Evolutionary conservation across 371 early-diverging fungal species (phyloP).

Genomic region (Ecytonucleospora hepatopenaei): DNA sequence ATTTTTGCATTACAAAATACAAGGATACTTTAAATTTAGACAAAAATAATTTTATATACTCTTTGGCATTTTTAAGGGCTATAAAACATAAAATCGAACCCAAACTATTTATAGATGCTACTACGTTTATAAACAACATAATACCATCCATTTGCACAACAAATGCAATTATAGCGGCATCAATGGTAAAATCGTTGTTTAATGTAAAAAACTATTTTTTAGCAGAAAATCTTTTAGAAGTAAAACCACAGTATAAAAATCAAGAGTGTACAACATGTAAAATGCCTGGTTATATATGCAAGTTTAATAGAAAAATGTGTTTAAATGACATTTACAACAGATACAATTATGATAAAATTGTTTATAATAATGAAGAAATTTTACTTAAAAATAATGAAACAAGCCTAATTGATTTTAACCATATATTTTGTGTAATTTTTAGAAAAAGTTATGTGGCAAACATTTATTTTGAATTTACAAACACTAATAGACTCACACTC

Average conservation of each 20-base stretch:
- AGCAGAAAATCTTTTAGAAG: constrained; percentile 1
- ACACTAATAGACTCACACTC: not conserved
- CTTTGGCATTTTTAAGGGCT: constrained; percentile 33
- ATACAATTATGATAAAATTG: not conserved
- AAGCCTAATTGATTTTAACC: constrained; percentile 1
- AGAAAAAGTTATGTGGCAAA: not conserved
- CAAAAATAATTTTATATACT: constrained; percentile 39
- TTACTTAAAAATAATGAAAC: not conserved
- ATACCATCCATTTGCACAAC: constrained; percentile 54
- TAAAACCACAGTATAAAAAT: constrained; percentile 18
- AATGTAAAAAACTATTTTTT: constrained; percentile 36
- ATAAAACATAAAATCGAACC: constrained; percentile 28
- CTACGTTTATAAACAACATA: constrained; percentile 43
- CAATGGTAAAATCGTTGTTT: constrained; percentile 59
- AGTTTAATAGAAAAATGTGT: not conserved
- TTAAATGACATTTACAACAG: not conserved
- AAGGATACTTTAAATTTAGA: not conserved
- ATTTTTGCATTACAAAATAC: not conserved
- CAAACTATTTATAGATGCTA: constrained; percentile 17
- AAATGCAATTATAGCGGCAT: constrained; percentile 49
- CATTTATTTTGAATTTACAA: constrained; percentile 16
- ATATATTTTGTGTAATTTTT: not conserved
- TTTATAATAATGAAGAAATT: not conserved
- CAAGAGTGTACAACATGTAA: constrained; percentile 26
- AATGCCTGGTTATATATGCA: constrained; percentile 9